Evolutionary conservation across 768 basidiomycete species (phyloP).

Genomic region (Glaciozyma martinii): DNA sequence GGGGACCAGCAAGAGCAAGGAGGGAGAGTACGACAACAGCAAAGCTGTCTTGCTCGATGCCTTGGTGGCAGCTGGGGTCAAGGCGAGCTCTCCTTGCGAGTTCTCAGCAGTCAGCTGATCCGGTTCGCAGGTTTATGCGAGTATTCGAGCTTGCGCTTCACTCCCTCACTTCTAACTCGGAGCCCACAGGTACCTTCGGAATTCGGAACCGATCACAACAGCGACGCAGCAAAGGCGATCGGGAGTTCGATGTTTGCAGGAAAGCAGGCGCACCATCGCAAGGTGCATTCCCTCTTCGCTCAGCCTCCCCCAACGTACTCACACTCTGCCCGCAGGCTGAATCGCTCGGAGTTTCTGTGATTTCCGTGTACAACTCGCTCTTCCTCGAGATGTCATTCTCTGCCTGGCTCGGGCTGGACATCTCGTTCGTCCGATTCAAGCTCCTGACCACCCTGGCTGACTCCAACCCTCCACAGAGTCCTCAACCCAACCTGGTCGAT

Average conservation of each 20-base stretch:
- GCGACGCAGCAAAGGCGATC: neutral
- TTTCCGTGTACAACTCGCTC: slow-evolving; percentile 2
- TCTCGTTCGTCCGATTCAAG: neutral
- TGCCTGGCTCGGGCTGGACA: slow-evolving; percentile 1
- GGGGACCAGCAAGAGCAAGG: neutral
- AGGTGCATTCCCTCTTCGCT: neutral
- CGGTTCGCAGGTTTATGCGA: neutral
- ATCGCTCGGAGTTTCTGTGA: neutral
- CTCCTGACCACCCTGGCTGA: too few species aligned
- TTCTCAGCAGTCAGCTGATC: neutral
- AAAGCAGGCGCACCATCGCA: neutral
- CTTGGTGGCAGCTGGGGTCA: neutral
- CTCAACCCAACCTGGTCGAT: slow-evolving; percentile 2
- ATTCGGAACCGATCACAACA: slow-evolving; percentile 2
- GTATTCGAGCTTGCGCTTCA: neutral
- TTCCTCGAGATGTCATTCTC: neutral
- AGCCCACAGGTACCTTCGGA: neutral
- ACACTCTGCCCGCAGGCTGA: neutral
- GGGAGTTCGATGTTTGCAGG: slow-evolving; percentile 4
- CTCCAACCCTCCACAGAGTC: too few species aligned
- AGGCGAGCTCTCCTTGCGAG: neutral
- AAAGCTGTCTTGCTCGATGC: slow-evolving; percentile 1
- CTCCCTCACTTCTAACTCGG: neutral
- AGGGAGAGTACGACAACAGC: slow-evolving; percentile 2
- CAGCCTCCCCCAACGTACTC: too few species aligned